These are phyloP conservation scores for Juncus effusus DNA, from an alignment of 176 grass and related monocot species.

Conservation along the genomic window DNA sequence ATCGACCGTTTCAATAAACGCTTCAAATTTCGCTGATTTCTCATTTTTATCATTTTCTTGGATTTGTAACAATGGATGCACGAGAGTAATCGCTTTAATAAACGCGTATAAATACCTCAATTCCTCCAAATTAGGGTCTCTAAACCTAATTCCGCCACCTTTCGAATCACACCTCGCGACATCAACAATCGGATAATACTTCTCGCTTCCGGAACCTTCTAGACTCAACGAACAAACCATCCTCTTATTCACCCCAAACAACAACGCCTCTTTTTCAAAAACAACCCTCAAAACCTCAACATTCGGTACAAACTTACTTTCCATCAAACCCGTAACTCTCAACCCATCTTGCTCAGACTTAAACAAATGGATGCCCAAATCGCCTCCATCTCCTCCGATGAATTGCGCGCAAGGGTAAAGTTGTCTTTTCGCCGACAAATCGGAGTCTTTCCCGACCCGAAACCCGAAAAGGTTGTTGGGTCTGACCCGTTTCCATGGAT, in stretches of 20 bases:
- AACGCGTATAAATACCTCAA: conserved; percentile 35
- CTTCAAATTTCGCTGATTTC: conserved; percentile 25
- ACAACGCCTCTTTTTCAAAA: conserved; percentile 23
- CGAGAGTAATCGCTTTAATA: conserved; percentile 32
- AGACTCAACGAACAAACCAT: conserved; percentile 30
- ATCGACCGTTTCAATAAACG: conserved; percentile 45
- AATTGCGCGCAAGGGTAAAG: conserved; percentile 26
- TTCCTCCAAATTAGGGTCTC: conserved; percentile 36
- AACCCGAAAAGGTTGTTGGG: conserved; percentile 30
- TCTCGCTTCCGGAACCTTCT: conserved; percentile 30
- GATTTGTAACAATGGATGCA: conserved; percentile 34
- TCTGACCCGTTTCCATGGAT: conserved; percentile 36
- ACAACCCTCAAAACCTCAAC: conserved; percentile 37
- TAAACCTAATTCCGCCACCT: conserved; percentile 28
- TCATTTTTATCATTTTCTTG: conserved; percentile 16
- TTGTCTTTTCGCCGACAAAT: conserved; percentile 27
- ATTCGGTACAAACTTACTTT: conserved; percentile 23
- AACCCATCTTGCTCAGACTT: conserved; percentile 27
- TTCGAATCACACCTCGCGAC: conserved; percentile 30
- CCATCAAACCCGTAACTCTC: conserved; percentile 4
- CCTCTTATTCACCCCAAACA: conserved; percentile 32
- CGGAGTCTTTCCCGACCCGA: conserved; percentile 27
- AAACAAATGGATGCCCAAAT: conserved; percentile 32
- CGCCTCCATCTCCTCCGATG: conserved; percentile 30
- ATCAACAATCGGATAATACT: conserved; percentile 37